These are phyloP conservation scores for Aegilops umbellulata DNA, from an alignment of 176 grass and related monocot genomes.

Conservation along the genomic window DNA sequence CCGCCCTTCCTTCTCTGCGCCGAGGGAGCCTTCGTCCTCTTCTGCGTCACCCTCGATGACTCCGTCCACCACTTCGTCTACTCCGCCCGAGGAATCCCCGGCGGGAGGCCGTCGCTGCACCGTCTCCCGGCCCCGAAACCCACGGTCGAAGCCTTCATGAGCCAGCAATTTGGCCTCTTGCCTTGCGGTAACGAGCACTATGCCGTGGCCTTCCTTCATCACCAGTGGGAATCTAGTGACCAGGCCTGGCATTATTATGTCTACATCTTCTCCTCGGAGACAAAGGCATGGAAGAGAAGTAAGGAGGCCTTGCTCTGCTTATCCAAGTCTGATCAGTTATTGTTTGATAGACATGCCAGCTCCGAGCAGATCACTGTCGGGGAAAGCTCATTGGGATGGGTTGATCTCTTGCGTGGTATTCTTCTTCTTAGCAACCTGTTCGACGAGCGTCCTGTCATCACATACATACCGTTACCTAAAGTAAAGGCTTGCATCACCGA, in stretches of 20 bases:
- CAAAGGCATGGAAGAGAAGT: not conserved
- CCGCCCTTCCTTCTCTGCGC: not conserved
- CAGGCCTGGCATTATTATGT: not conserved
- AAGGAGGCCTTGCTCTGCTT: not conserved
- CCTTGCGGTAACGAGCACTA: not conserved
- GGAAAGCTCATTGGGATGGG: not conserved
- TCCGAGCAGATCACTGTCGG: not conserved
- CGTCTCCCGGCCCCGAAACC: not conserved
- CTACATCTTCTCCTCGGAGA: not conserved
- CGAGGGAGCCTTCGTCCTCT: not conserved
- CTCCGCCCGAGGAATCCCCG: not conserved
- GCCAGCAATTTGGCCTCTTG: not conserved
- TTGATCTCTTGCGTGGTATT: not conserved
- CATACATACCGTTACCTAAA: not conserved
- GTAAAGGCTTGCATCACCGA: not conserved
- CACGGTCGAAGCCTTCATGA: not conserved
- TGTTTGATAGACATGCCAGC: not conserved
- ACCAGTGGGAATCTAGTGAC: not conserved
- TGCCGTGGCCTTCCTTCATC: not conserved
- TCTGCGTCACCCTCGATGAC: not conserved
- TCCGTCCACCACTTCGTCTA: not conserved
- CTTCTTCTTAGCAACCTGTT: not conserved
- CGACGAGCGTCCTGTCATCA: not conserved
- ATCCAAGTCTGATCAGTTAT: not conserved
- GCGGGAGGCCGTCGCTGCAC: not conserved